phyloP scores from a whole-genome alignment of 192 early-diverging fungal genomes.

The Coemansia sp. region DNA sequence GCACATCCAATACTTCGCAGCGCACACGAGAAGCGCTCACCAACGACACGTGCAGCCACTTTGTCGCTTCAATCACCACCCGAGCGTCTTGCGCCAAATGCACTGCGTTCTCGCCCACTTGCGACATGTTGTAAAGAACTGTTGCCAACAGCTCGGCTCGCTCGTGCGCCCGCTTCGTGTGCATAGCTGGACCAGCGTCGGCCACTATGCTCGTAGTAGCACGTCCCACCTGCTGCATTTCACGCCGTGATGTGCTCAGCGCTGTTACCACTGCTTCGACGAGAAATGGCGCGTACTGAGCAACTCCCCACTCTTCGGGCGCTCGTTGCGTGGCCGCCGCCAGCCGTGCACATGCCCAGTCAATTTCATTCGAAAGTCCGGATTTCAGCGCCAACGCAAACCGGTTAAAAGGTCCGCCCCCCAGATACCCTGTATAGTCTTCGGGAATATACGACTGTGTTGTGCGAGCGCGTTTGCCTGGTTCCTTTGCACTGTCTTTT shows the following conservation, averaged over 20 bases:
- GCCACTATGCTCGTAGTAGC: constrained; percentile 2
- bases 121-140: constrained; percentile 42
- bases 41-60: constrained; percentile 33
- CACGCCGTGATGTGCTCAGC: constrained; percentile 32
- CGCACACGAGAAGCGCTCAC: constrained; percentile 8
- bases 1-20: constrained; percentile 36
- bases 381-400: constrained; percentile 52
- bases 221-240: constrained; percentile 7
- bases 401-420: constrained; percentile 48
- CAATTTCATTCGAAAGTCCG: constrained; percentile 44
- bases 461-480: background rate
- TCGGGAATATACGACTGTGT: constrained; percentile 31
- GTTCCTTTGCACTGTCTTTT: background rate
- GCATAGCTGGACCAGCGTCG: constrained; percentile 23
- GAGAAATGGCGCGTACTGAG: constrained; percentile 43
- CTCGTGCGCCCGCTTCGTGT: constrained; percentile 17
- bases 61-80: constrained; percentile 33
- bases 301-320: constrained; percentile 32
- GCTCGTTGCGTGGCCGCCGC: constrained; percentile 33
- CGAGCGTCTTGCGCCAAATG: constrained; percentile 47
- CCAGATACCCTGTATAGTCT: constrained; percentile 28
- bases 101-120: constrained; percentile 43
- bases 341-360: constrained; percentile 50
- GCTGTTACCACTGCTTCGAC: constrained; percentile 43
- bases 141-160: constrained; percentile 37